Evolutionary conservation across 2,329 filamentous ascomycete genomes (phyloP).

Genomic region (Clonostachys rosea): DNA sequence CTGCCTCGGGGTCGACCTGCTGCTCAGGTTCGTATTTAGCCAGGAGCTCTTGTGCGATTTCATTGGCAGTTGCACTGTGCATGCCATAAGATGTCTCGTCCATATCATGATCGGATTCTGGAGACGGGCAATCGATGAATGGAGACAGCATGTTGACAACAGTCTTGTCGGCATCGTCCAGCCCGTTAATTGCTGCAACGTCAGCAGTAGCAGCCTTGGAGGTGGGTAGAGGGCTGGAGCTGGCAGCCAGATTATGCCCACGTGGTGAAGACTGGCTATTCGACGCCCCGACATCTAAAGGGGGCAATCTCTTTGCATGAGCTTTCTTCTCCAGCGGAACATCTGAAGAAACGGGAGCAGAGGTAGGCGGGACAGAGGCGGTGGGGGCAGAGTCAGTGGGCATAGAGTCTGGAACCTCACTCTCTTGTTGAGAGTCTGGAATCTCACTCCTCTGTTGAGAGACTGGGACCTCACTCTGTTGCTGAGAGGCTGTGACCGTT

Average conservation of each 20-base stretch:
- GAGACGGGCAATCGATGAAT: conserved; percentile 40
- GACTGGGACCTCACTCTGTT: too few relatives aligned
- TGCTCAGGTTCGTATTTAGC: background rate
- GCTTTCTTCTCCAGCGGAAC: background rate
- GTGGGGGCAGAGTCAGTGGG: background rate
- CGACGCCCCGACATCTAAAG: too few relatives aligned
- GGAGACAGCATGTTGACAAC: conserved; percentile 44
- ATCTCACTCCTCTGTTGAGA: too few relatives aligned
- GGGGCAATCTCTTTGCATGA: conserved; percentile 1
- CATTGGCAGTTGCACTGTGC: conserved; percentile 45
- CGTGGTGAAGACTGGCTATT: too few relatives aligned
- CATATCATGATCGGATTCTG: conserved; percentile 23
- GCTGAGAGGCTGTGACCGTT: background rate
- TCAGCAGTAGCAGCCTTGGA: conserved; percentile 6
- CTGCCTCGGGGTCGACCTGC: too few relatives aligned
- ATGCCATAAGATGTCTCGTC: conserved; percentile 49
- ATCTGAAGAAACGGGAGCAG: background rate
- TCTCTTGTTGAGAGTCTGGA: too few relatives aligned
- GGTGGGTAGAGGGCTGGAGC: too few relatives aligned
- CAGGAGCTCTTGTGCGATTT: conserved; percentile 18
- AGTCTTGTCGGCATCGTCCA: conserved; percentile 25
- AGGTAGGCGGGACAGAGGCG: background rate
- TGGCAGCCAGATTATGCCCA: too few relatives aligned
- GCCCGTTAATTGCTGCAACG: conserved; percentile 7
- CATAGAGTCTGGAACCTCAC: too few relatives aligned